These are phyloP conservation scores for Ascodesmis nigricans DNA, from an alignment of 495 filamentous ascomycete species.

Conservation along the genomic window DNA sequence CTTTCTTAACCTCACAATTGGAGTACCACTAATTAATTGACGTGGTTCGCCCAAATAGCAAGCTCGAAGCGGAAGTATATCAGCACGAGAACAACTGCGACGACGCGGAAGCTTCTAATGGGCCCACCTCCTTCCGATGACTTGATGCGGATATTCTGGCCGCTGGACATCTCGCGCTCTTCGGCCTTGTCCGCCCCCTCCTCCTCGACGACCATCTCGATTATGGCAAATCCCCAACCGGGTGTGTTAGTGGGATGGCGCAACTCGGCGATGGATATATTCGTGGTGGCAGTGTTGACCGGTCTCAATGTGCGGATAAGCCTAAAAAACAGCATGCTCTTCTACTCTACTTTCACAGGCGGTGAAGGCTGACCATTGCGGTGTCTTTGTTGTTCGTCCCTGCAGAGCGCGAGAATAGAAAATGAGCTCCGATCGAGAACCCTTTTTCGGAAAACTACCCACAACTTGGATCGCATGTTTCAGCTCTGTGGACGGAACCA, in stretches of 20 bases:
- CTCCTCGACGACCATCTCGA: no score
- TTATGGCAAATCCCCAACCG: conserved; percentile 40
- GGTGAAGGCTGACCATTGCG: no score
- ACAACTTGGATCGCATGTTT: conserved; percentile 61
- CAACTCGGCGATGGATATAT: conserved; percentile 74
- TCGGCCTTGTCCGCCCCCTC: no score
- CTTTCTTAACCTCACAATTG: no score
- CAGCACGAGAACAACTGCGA: conserved; percentile 83
- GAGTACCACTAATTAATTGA: no score
- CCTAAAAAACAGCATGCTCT: no score
- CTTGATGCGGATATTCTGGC: conserved; percentile 95
- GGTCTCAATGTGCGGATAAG: conserved; percentile 80
- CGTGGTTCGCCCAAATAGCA: no score
- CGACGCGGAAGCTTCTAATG: conserved; percentile 78
- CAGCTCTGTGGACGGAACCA: conserved; percentile 59
- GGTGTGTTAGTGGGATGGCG: conserved; percentile 89
- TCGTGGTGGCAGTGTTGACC: conserved; percentile 73
- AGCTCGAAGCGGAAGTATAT: conserved; percentile 65
- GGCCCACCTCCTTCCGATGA: conserved; percentile 30
- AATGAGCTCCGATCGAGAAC: conserved; percentile 67
- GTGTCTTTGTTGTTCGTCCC: no score
- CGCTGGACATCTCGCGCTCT: conserved; percentile 58
- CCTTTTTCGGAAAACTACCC: conserved; percentile 59
- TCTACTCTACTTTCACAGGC: conserved; percentile 3
- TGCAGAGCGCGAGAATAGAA: conserved; percentile 52